phyloP scores from a whole-genome alignment of 441 rosid genomes.

The Flueggea neowawraea region DNA sequence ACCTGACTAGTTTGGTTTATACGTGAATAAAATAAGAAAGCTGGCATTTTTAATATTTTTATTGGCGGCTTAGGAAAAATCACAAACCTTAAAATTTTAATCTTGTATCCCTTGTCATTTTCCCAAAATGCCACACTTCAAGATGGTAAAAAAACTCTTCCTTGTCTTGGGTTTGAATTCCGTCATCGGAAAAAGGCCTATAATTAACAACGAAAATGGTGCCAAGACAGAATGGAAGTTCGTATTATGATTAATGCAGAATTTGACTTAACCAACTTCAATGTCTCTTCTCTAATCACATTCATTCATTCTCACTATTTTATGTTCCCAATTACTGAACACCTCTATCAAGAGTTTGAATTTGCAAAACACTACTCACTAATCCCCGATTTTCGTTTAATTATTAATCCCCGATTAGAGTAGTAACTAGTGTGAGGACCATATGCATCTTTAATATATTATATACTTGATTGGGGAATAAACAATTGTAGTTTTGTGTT shows the following conservation, averaged over 20 bases:
- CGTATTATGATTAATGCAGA: not conserved
- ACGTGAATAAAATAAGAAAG: too few relatives aligned
- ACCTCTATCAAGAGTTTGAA: constrained; percentile 7
- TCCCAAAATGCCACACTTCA: constrained; percentile 19
- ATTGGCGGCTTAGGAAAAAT: not conserved
- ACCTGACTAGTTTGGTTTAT: too few relatives aligned
- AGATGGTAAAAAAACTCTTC: constrained; percentile 24
- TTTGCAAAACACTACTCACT: constrained; percentile 7
- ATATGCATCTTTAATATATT: not conserved
- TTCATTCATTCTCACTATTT: too few relatives aligned
- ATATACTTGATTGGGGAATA: not conserved
- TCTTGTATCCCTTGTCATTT: too few relatives aligned
- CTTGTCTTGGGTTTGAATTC: not conserved
- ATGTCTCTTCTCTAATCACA: too few relatives aligned
- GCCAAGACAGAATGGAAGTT: not conserved
- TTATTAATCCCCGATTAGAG: not conserved
- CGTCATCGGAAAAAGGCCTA: too few relatives aligned
- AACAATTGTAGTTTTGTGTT: too few relatives aligned
- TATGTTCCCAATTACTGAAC: too few relatives aligned
- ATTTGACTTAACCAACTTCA: constrained; percentile 1
- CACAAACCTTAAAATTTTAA: too few relatives aligned
- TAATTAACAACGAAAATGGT: too few relatives aligned
- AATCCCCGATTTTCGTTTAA: constrained; percentile 6
- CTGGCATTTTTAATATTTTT: too few relatives aligned
- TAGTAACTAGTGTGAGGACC: not conserved